Evolutionary conservation across 306 rosid species (phyloP), one percentile per base, ranked within the genome.

Genomic region (Dalbergia cochinchinensis): DNA sequence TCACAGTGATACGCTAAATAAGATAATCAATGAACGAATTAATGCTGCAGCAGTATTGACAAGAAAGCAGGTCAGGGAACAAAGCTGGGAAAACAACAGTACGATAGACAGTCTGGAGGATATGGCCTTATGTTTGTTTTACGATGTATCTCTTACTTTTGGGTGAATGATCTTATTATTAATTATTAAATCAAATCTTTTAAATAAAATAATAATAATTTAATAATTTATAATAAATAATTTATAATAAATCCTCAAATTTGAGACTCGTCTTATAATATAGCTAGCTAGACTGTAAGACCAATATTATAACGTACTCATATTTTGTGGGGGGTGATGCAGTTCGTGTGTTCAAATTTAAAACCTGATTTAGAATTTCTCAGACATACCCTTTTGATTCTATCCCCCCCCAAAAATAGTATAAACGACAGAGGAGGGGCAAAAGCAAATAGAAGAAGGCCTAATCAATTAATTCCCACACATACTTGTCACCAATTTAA

Each of bases 101-200:
- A 65, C 70, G 83, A 42, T 68, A 76, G 79, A 80, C 85, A 84
- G 87, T 20, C 79, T 80, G 87, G 85, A 76, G 73, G 85, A 80
- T 85, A 80, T 72, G 82, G 54, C 57, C 71, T 34, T 59, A 44
- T 3, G 31, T 26, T 1, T 1, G 31, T 26, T 26, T 2, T 2
- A n/a, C n/a, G n/a, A n/a, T n/a, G n/a, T n/a, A n/a, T n/a, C n/a
- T n/a, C n/a, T n/a, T n/a, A n/a, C n/a, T n/a, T n/a, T n/a, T n/a
- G n/a, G n/a, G n/a, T n/a, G n/a, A n/a, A n/a, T n/a, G n/a, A n/a
- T n/a, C n/a, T n/a, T 26, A 26, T 26, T 26, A 37, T 37, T 37
- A 37, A 1, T 37, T 37, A 37, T 4, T 37, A 4, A 37, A 37
- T 37, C 5, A 37, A 37, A 37, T 37, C 5, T 3, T 4, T 37